Evolutionary conservation across 164 flowering plant genomes (phyloP).

Genomic region (Warburgia ugandensis): DNA sequence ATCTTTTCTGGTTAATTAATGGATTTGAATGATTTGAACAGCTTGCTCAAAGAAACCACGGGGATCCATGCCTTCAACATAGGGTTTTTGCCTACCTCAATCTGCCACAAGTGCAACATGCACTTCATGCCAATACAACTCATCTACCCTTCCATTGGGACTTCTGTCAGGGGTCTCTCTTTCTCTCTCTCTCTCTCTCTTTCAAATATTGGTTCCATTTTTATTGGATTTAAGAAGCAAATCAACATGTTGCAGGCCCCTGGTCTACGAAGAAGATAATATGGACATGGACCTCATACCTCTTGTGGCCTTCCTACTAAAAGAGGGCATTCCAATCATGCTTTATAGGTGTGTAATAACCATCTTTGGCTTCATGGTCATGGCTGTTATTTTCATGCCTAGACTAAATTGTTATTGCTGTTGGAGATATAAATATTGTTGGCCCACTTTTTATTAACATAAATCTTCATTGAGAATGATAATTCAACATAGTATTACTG

Average conservation of each 20-base stretch:
- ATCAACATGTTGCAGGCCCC: conserved; percentile 27
- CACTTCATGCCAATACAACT: conserved; percentile 37
- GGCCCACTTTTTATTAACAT: no score
- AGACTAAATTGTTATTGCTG: no score
- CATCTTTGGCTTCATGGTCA: not conserved
- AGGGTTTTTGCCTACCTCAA: conserved; percentile 32
- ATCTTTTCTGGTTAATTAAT: no score
- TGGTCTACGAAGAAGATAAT: conserved; percentile 27
- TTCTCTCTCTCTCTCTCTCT: conserved; percentile 10
- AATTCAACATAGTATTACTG: no score
- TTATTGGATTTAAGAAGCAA: no score
- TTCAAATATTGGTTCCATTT: not conserved
- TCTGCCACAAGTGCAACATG: conserved; percentile 29
- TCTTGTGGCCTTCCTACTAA: conserved; percentile 19
- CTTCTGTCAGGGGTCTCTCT: conserved; percentile 30
- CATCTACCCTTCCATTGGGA: conserved; percentile 29
- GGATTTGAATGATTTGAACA: conserved; percentile 10
- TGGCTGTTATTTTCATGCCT: not conserved
- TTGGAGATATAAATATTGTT: no score
- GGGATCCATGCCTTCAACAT: conserved; percentile 34
- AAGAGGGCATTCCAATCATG: conserved; percentile 26
- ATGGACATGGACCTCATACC: conserved; percentile 29
- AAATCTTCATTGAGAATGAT: no score
- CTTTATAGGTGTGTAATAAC: conserved; percentile 25
- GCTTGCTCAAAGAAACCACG: conserved; percentile 13